Conservation (phyloP, 345 rosid genomes). For the Conringia planisiliqua region DNA sequence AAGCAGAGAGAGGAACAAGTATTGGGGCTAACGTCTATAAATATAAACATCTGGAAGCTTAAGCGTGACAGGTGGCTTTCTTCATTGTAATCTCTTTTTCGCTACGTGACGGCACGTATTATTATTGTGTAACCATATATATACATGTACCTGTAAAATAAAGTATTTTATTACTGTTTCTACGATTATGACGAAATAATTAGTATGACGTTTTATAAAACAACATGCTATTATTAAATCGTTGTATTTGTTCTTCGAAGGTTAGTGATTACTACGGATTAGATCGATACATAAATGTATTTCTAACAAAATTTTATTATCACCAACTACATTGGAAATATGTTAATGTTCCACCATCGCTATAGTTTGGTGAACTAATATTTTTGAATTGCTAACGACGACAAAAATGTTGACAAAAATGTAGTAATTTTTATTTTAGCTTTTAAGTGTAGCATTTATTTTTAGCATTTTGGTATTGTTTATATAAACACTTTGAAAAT, state of each 20-base stretch:
- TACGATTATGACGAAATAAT: background rate
- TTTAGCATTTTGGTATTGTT: background rate
- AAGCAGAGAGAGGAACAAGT: constrained; percentile 7
- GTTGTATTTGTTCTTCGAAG: background rate
- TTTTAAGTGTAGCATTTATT: background rate
- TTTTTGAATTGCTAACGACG: background rate
- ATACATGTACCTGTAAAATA: background rate
- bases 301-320: background rate
- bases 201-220: background rate
- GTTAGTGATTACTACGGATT: background rate
- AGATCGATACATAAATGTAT: background rate
- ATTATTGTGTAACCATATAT: background rate
- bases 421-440: background rate
- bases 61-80: constrained; percentile 19
- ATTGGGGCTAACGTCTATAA: constrained; percentile 20
- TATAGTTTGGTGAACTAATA: constrained; percentile 21
- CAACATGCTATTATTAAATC: background rate
- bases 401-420: background rate
- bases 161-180: background rate
- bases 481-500: background rate
- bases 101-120: constrained; percentile 39
- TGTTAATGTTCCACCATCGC: background rate
- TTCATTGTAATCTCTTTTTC: background rate
- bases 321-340: constrained; percentile 6
- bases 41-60: constrained; percentile 14